phyloP scores from a whole-genome alignment of 2,329 filamentous ascomycete species.

The Fusarium abutilonis region DNA sequence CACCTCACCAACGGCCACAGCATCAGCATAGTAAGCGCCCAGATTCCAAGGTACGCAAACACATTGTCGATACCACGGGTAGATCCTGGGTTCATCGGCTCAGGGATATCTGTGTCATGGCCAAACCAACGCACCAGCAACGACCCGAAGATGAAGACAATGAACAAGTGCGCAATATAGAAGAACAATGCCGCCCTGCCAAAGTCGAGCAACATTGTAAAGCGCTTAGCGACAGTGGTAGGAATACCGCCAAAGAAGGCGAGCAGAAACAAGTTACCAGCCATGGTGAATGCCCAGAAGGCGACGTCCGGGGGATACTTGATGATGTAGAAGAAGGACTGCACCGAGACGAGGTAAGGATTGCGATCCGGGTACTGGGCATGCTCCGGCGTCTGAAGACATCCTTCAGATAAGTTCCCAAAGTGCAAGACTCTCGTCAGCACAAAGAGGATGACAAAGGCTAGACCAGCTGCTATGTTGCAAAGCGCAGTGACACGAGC shows the following conservation, averaged over 20 bases:
- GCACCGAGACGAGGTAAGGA: conserved; percentile 54
- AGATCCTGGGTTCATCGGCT: conserved; percentile 41
- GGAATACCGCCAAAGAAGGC: conserved; percentile 52
- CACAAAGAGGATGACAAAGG: conserved; percentile 53
- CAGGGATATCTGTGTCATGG: conserved; percentile 44
- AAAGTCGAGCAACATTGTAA: conserved; percentile 54
- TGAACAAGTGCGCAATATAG: conserved; percentile 53
- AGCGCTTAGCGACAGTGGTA: conserved; percentile 39
- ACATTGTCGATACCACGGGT: conserved; percentile 51
- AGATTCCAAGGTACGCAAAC: conserved; percentile 52
- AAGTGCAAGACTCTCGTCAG: conserved; percentile 54
- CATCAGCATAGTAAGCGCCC: conserved; percentile 49
- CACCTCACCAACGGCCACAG: conserved; percentile 55
- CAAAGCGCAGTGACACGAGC: conserved; percentile 40
- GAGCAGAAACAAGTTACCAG: conserved; percentile 53
- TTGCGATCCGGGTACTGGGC: conserved; percentile 46
- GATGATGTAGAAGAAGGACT: conserved; percentile 58
- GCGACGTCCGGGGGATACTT: conserved; percentile 61
- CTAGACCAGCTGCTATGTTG: conserved; percentile 45
- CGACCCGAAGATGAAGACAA: conserved; percentile 46
- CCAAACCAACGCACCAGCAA: conserved; percentile 49
- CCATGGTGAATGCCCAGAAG: conserved; percentile 56
- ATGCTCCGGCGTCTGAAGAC: conserved; percentile 54
- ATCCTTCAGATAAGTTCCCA: conserved; percentile 57
- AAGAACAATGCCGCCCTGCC: conserved; percentile 60